Conservation (phyloP, 2,329 filamentous ascomycete species). For the Dothideomycetes sp. region DNA sequence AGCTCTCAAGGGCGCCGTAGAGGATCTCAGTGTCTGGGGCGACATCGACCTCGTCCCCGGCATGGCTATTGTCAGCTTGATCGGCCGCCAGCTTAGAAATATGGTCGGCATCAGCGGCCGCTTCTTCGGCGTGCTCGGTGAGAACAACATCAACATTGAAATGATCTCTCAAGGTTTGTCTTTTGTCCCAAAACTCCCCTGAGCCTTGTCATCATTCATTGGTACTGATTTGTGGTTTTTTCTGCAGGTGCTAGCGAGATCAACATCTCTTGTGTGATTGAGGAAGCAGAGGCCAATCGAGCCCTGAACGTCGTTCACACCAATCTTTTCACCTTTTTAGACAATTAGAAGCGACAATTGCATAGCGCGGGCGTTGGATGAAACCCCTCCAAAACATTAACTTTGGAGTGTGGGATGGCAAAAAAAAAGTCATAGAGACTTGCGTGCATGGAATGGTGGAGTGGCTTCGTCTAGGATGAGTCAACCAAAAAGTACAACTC, state of each 20-base stretch:
- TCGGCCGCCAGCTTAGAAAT: slow-evolving; percentile 94
- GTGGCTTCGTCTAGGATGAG: too few species aligned
- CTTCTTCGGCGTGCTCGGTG: slow-evolving; percentile 91
- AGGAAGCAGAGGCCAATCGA: slow-evolving; percentile 77
- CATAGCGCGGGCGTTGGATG: slow-evolving; percentile 6
- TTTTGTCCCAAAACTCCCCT: background rate
- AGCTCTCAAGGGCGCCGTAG: slow-evolving; percentile 41
- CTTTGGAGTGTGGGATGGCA: too few species aligned
- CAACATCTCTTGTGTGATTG: slow-evolving; percentile 97
- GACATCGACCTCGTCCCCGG: slow-evolving; percentile 81
- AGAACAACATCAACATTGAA: slow-evolving; percentile 92
- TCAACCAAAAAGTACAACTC: too few species aligned
- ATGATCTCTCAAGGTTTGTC: slow-evolving; percentile 93
- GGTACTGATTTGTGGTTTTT: slow-evolving; percentile 7
- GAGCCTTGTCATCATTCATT: background rate
- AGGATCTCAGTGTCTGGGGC: slow-evolving; percentile 68
- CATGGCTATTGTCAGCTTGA: slow-evolving; percentile 92
- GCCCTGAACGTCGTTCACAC: slow-evolving; percentile 96
- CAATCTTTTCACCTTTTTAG: slow-evolving; percentile 90
- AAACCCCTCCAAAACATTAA: too few species aligned
- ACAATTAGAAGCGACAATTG: slow-evolving; percentile 34
- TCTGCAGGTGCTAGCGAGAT: slow-evolving; percentile 86
- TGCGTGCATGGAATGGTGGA: too few species aligned
- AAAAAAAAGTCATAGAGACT: too few species aligned
- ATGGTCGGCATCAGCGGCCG: slow-evolving; percentile 84